Evolutionary conservation across 2,329 filamentous ascomycete species (phyloP), one percentile per base, ranked within the genome.

Genomic region (Calonectria hawksworthii): DNA sequence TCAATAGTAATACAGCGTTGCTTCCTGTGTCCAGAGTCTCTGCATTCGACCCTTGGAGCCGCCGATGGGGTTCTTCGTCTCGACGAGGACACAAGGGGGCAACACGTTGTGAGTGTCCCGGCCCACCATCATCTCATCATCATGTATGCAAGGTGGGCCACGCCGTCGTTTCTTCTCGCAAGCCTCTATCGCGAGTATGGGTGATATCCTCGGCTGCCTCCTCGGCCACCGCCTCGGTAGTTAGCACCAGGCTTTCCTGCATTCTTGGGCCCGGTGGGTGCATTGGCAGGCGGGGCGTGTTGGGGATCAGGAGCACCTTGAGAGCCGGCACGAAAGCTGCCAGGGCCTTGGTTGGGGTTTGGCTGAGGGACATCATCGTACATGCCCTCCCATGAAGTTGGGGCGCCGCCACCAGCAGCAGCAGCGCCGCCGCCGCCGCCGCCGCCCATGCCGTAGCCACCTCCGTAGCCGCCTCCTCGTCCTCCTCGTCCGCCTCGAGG

Each of bases 321-420:
- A 73, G 85, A 85, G 81, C 85, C 85, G 78, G 85, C 86, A 82
- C 86, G 79, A 73, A 86, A 88, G 77, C 88, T 87, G n/a, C 79
- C 80, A 30, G 73, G 63, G 26, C 81, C 79, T 72, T 85, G 85
- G 79, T 86, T 88, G 78, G 93, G 90, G 80, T 93, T 93, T 7
- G 95, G 95, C 83, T 96, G 95, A 21, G 96, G 96, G 2, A 96
- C 95, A 83, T 98, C 96, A 83, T 99, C 96, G 84, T 98, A 99
- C 96, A 98, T 98, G 82, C 96, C 96, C 84, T 99, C 96, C 96
- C 96, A 98, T 51, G 94, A 96, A 30, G 94, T 95, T n/a, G 94
- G 94, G 21, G 92, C 92, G 56, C 92, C 92, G 72, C 88, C 87
- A 47, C 86, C 90, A 81, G 84, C 89, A 8, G 52, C 54, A 28